Evolutionary conservation across 208 protist species (phyloP).

Genomic region (Trypanosoma avium): DNA sequence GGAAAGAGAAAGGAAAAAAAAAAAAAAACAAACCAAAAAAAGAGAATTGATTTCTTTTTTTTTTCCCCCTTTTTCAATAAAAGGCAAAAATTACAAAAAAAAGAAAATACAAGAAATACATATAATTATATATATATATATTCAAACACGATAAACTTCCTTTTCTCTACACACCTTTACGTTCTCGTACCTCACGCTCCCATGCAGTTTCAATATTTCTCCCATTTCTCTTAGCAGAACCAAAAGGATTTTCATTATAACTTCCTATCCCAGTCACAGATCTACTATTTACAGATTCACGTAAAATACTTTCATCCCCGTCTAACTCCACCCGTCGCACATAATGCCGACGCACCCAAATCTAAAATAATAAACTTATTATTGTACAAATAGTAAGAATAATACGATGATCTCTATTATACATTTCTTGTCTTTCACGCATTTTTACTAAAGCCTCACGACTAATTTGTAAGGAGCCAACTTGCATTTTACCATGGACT

Average conservation of each 20-base stretch:
- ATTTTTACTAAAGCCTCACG: constrained; percentile 75
- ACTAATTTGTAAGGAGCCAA: constrained; percentile 70
- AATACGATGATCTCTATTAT: constrained; percentile 75
- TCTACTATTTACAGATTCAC: constrained; percentile 5
- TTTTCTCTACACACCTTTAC: constrained; percentile 2
- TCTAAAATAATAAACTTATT: constrained; percentile 69
- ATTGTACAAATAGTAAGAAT: constrained; percentile 55
- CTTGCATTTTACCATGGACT: constrained; percentile 87
- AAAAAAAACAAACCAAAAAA: neutral
- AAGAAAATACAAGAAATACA: too few relatives aligned
- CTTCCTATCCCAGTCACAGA: constrained; percentile 57
- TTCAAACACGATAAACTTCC: too few relatives aligned
- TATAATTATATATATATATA: too few relatives aligned
- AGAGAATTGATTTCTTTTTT: neutral
- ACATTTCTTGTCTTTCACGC: constrained; percentile 85
- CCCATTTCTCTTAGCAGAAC: constrained; percentile 58
- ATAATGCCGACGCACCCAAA: constrained; percentile 88
- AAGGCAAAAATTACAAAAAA: too few relatives aligned
- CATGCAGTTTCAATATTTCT: constrained; percentile 65
- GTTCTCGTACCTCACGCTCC: constrained; percentile 76
- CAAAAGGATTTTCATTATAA: constrained; percentile 70
- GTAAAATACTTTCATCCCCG: constrained; percentile 25
- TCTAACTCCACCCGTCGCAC: constrained; percentile 48
- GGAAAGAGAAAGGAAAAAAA: neutral
- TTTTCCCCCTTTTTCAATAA: neutral